These are phyloP conservation scores for Peltaster fructicola DNA, from an alignment of 2,329 filamentous ascomycete genomes.

Conservation along the genomic window DNA sequence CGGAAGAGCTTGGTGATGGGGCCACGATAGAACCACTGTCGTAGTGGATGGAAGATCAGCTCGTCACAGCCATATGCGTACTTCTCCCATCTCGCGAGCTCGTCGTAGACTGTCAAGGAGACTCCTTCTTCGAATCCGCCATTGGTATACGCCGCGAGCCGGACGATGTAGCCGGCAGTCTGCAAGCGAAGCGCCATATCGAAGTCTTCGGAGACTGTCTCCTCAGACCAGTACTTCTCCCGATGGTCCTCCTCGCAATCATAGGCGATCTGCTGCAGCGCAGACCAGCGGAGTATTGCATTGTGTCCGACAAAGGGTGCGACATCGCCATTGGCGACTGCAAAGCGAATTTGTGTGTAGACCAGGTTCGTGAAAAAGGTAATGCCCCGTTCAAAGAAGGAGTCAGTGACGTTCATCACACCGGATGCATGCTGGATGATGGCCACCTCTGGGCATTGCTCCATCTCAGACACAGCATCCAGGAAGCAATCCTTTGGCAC, in stretches of 20 bases:
- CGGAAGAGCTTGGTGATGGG: constrained; percentile 68
- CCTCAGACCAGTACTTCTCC: constrained; percentile 69
- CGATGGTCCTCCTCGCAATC: constrained; percentile 47
- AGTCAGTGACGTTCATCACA: constrained; percentile 62
- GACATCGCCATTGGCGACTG: constrained; percentile 60
- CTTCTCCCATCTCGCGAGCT: constrained; percentile 72
- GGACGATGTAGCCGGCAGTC: constrained; percentile 53
- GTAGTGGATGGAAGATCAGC: constrained; percentile 61
- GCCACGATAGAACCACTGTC: constrained; percentile 53
- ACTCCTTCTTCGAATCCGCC: constrained; percentile 73
- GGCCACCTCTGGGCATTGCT: constrained; percentile 58
- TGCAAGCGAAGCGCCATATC: constrained; percentile 67
- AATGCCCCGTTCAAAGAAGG: constrained; percentile 35
- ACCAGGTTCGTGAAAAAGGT: constrained; percentile 42
- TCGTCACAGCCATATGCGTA: constrained; percentile 75
- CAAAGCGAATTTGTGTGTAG: constrained; percentile 60
- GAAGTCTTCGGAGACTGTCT: constrained; percentile 65
- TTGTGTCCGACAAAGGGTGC: constrained; percentile 72
- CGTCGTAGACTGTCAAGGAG: constrained; percentile 69
- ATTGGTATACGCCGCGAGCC: constrained; percentile 53
- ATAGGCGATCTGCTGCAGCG: constrained; percentile 57
- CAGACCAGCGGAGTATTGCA: constrained; percentile 57
- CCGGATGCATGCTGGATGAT: constrained; percentile 64
- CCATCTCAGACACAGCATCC: constrained; percentile 67
- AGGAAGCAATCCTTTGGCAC: constrained; percentile 61